Percentiles rank a stretch among this genome's conserved stretches.
phyloP scores from a whole-genome alignment of 345 rosid species.

The Acer negundo region DNA sequence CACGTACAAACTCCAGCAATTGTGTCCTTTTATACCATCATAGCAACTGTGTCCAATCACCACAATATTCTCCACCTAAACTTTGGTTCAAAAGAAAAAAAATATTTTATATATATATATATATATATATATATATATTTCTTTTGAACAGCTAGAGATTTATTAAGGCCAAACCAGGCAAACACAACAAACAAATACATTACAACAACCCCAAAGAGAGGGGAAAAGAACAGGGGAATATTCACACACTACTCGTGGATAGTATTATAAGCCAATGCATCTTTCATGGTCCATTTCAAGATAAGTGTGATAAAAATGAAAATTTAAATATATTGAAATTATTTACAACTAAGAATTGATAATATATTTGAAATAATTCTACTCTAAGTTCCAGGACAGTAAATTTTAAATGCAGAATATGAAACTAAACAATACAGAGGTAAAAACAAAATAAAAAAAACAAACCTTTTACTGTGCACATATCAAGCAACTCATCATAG shows the following conservation, averaged over 20 bases:
- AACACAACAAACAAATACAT: too few relatives aligned
- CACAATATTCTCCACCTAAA: slow-evolving; percentile 81
- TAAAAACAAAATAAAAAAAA: too few relatives aligned
- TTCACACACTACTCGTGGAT: background rate
- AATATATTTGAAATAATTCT: background rate
- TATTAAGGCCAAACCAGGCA: too few relatives aligned
- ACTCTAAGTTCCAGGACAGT: background rate
- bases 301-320: background rate
- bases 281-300: background rate
- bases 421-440: too few relatives aligned
- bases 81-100: background rate
- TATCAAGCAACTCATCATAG: too few relatives aligned
- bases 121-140: too few relatives aligned
- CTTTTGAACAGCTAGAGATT: too few relatives aligned
- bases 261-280: slow-evolving; percentile 8
- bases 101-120: too few relatives aligned
- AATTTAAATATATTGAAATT: background rate
- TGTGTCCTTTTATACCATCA: slow-evolving; percentile 95
- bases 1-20: too few relatives aligned
- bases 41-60: slow-evolving; percentile 96
- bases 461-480: too few relatives aligned
- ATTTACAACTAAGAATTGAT: background rate
- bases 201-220: too few relatives aligned
- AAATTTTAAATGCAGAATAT: too few relatives aligned
- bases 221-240: background rate